These are phyloP conservation scores for Pichia sp. DNA, from an alignment of 1,139 yeast genomes.

Conservation along the genomic window DNA sequence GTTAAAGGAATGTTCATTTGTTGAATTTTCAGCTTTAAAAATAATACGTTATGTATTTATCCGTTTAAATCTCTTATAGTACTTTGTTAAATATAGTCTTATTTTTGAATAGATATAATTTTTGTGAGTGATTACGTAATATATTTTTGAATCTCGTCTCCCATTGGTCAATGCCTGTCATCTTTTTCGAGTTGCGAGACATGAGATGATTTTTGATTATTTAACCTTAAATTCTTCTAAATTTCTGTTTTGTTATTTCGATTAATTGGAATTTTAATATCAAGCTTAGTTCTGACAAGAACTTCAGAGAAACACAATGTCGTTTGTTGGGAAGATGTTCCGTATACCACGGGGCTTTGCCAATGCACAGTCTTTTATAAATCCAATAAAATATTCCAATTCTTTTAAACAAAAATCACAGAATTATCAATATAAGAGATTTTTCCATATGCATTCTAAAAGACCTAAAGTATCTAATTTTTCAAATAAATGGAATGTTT, in stretches of 20 bases:
- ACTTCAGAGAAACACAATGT: not conserved
- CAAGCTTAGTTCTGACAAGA: no score
- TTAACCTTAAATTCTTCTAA: no score
- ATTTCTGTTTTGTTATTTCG: not conserved
- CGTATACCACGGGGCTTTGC: not conserved
- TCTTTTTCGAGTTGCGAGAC: not conserved
- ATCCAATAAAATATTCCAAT: not conserved
- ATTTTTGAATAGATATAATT: no score
- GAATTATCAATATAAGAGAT: conserved; percentile 1
- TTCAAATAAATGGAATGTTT: conserved; percentile 21
- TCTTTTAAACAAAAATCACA: not conserved
- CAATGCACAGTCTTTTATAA: not conserved
- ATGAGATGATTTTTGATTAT: not conserved
- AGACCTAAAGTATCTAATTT: conserved; percentile 3
- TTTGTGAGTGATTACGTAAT: not conserved
- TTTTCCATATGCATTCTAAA: conserved; percentile 4
- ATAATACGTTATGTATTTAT: no score
- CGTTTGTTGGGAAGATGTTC: conserved; percentile 2
- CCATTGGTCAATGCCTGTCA: no score
- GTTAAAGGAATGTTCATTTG: no score
- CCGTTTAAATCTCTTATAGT: no score
- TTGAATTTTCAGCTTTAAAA: no score
- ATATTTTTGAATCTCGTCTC: not conserved
- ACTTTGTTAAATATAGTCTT: no score
- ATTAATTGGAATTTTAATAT: no score